Percentiles rank a stretch among this genome's conserved stretches.
Conservation (phyloP, 176 grass and related monocot genomes). For the Alloteropsis semialata region DNA sequence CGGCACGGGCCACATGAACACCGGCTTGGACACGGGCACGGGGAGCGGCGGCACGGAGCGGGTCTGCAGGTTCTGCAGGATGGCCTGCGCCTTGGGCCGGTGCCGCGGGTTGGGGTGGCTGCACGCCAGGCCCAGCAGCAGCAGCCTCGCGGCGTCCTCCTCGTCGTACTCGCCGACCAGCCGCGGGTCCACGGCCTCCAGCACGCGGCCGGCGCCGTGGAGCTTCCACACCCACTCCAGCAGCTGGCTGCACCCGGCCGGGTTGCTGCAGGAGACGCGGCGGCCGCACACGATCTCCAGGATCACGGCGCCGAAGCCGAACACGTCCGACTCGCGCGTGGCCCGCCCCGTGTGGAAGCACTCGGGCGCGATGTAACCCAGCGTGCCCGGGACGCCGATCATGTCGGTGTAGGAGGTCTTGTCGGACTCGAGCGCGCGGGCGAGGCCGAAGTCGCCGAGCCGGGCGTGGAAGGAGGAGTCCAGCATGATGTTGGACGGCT, state of each 20-base stretch:
- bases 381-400: slow-evolving; percentile 60
- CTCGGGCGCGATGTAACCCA: slow-evolving; percentile 91
- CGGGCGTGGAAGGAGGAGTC: slow-evolving; percentile 73
- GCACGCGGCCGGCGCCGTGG: slow-evolving; percentile 48
- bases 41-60: slow-evolving; percentile 32
- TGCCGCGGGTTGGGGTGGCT: slow-evolving; percentile 70
- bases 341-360: slow-evolving; percentile 95
- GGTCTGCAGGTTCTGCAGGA: slow-evolving; percentile 56
- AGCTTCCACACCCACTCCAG: slow-evolving; percentile 75
- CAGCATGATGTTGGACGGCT: slow-evolving; percentile 98
- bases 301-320: slow-evolving; percentile 73
- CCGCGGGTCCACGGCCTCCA: slow-evolving; percentile 58
- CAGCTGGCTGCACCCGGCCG: slow-evolving; percentile 61
- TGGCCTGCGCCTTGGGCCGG: slow-evolving; percentile 51
- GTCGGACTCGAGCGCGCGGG: slow-evolving; percentile 78
- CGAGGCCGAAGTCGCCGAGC: slow-evolving; percentile 96
- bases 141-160: slow-evolving; percentile 57
- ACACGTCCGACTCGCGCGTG: slow-evolving; percentile 86
- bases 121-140: slow-evolving; percentile 84
- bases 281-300: slow-evolving; percentile 72
- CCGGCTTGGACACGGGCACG: slow-evolving; percentile 60
- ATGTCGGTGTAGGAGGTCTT: slow-evolving; percentile 94
- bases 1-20: slow-evolving; percentile 68
- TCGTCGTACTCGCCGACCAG: slow-evolving; percentile 39
- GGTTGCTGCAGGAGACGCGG: slow-evolving; percentile 49